phyloP scores from a whole-genome alignment of 192 early-diverging fungal species.

The Backusella australiensis region DNA sequence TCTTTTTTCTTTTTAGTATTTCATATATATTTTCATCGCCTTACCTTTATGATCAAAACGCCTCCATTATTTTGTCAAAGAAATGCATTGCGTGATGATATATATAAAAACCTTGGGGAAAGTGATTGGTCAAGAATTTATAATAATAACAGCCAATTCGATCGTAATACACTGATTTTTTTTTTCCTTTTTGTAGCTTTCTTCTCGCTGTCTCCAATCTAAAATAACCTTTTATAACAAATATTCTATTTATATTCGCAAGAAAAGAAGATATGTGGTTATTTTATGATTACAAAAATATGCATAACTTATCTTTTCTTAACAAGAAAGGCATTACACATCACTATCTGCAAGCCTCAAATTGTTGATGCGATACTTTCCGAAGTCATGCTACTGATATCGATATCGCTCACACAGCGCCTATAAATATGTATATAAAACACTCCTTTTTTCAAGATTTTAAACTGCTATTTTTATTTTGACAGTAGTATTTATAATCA shows the following conservation, averaged over 20 bases:
- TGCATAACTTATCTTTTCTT: background rate
- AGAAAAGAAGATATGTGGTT: background rate
- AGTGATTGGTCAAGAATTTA: slow-evolving; percentile 81
- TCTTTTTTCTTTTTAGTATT: background rate
- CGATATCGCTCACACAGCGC: background rate
- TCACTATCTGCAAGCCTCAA: background rate
- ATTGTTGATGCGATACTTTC: background rate
- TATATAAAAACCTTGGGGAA: slow-evolving; percentile 90
- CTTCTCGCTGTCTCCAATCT: background rate
- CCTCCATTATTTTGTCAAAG: background rate
- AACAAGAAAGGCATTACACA: background rate
- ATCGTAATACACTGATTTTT: background rate
- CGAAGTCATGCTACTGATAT: background rate
- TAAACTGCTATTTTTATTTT: background rate
- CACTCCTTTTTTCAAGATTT: background rate
- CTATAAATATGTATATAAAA: background rate
- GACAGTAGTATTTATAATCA: background rate
- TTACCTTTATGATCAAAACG: no score
- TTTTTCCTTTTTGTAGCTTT: background rate
- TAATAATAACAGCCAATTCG: slow-evolving; percentile 60
- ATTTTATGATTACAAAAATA: slow-evolving; percentile 2
- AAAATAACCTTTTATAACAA: slow-evolving; percentile 3
- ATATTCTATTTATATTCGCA: background rate
- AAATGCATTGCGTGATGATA: slow-evolving; percentile 67
- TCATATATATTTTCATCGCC: no score